Conservation (phyloP, 352 stramenopile genomes). For the Phytophthora citrophthora region DNA sequence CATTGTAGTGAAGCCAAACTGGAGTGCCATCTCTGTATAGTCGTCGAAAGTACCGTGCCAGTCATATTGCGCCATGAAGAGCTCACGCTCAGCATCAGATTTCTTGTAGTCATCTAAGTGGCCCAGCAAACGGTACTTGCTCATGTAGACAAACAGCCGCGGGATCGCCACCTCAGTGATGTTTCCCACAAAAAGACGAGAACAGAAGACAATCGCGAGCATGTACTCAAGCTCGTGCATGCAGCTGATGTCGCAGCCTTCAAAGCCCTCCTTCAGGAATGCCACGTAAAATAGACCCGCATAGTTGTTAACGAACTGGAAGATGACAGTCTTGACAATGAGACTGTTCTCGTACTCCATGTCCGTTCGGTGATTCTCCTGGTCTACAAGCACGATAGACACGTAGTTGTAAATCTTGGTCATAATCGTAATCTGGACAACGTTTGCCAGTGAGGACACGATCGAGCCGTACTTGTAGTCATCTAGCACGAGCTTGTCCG, state of each 20-base stretch:
- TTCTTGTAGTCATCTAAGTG: constrained; percentile 52
- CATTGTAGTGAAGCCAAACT: constrained; percentile 90
- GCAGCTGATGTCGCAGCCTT: constrained; percentile 77
- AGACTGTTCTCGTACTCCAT: constrained; percentile 92
- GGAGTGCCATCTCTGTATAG: constrained; percentile 93
- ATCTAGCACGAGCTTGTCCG: constrained; percentile 62
- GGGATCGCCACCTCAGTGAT: constrained; percentile 80
- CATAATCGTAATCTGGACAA: constrained; percentile 89
- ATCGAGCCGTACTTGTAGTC: constrained; percentile 75
- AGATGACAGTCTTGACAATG: constrained; percentile 95
- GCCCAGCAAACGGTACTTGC: constrained; percentile 67
- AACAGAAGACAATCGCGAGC: constrained; percentile 93
- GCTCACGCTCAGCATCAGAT: constrained; percentile 68
- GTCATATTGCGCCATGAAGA: constrained; percentile 85
- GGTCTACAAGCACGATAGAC: constrained; percentile 89
- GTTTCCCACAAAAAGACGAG: constrained; percentile 84
- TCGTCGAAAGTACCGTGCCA: constrained; percentile 91
- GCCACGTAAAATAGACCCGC: constrained; percentile 94
- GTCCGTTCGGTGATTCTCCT: constrained; percentile 94
- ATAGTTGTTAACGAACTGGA: constrained; percentile 97
- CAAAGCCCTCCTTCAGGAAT: constrained; percentile 89
- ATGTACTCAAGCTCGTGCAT: constrained; percentile 91
- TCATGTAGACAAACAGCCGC: constrained; percentile 76
- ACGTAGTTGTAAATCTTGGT: constrained; percentile 93
- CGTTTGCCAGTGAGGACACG: constrained; percentile 73